Conservation (phyloP, 2,329 filamentous ascomycete species). For the Neonectria coccinea region DNA sequence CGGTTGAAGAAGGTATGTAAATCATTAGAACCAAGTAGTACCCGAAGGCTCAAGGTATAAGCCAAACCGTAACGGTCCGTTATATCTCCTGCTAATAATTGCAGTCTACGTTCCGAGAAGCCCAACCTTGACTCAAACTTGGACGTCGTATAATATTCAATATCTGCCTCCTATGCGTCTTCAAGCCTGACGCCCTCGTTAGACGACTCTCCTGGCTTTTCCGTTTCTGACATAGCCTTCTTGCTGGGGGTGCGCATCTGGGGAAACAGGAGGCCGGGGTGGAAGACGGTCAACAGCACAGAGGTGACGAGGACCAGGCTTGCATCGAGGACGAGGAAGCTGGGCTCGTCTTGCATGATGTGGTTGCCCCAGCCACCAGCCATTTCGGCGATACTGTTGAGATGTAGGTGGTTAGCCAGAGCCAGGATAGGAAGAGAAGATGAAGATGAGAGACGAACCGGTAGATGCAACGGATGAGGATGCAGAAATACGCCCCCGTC, state of each 20-base stretch:
- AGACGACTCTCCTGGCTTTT: conserved; percentile 45
- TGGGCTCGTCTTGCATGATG: conserved; percentile 72
- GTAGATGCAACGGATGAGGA: conserved; percentile 66
- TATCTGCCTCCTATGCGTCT: conserved; percentile 27
- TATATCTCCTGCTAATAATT: not conserved
- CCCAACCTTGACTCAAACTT: not conserved
- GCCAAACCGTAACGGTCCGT: not conserved
- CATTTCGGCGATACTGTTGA: conserved; percentile 69
- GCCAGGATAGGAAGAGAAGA: not conserved
- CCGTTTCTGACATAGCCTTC: conserved; percentile 36
- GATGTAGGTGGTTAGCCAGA: conserved; percentile 22
- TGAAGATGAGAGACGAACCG: conserved; percentile 53
- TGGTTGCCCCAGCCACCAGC: conserved; percentile 72
- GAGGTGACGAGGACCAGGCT: conserved; percentile 64
- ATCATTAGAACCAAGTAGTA: not conserved
- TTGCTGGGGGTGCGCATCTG: conserved; percentile 58
- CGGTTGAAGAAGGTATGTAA: conserved; percentile 2
- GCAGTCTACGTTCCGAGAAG: not conserved
- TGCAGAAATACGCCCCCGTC: conserved; percentile 56
- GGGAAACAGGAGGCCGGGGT: conserved; percentile 67
- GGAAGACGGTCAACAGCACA: conserved; percentile 63
- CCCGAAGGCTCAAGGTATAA: not conserved
- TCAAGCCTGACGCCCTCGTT: conserved; percentile 42
- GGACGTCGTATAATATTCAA: not conserved
- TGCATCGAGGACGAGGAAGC: conserved; percentile 69